Conservation (phyloP, 2,329 filamentous ascomycete genomes). For the Pyricularia sp. region DNA sequence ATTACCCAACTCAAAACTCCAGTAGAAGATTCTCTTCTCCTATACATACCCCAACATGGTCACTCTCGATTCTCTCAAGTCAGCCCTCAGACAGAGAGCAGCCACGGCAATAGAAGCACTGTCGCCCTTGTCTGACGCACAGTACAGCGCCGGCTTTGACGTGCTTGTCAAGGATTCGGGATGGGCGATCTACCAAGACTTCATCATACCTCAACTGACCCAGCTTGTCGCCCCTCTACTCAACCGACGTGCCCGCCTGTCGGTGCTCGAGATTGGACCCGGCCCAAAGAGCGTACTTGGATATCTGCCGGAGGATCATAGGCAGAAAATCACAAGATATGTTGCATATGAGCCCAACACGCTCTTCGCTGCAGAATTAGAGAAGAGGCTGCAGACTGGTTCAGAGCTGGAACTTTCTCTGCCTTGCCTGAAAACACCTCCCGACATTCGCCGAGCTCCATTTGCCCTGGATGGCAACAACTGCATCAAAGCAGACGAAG, state of each 20-base stretch:
- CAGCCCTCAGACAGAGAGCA: conserved; percentile 21
- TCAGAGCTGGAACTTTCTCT: conserved; percentile 7
- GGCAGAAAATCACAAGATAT: conserved; percentile 34
- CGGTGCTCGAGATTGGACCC: conserved; percentile 46
- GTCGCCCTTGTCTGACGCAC: conserved; percentile 25
- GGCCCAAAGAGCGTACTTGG: conserved; percentile 41
- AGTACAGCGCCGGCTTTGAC: conserved; percentile 36
- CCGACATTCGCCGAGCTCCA: conserved; percentile 23
- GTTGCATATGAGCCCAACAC: conserved; percentile 39
- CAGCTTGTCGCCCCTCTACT: conserved; percentile 26
- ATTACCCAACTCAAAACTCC: neutral
- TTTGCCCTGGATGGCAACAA: conserved; percentile 22
- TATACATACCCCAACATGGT: conserved; percentile 18
- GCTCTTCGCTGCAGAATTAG: conserved; percentile 29
- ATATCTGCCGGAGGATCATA: conserved; percentile 27
- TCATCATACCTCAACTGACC: conserved; percentile 37
- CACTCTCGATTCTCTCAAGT: conserved; percentile 30
- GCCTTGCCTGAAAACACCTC: conserved; percentile 23
- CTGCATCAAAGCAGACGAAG: conserved; percentile 11
- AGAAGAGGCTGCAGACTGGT: conserved; percentile 25
- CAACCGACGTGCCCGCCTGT: conserved; percentile 27
- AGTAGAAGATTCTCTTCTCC: neutral
- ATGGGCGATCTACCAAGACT: conserved; percentile 28
- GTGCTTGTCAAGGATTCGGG: conserved; percentile 22
- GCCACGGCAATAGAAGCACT: conserved; percentile 11